These are phyloP conservation scores for Leishmania gerbilli DNA, from an alignment of 208 protist genomes.

Conservation along the genomic window DNA sequence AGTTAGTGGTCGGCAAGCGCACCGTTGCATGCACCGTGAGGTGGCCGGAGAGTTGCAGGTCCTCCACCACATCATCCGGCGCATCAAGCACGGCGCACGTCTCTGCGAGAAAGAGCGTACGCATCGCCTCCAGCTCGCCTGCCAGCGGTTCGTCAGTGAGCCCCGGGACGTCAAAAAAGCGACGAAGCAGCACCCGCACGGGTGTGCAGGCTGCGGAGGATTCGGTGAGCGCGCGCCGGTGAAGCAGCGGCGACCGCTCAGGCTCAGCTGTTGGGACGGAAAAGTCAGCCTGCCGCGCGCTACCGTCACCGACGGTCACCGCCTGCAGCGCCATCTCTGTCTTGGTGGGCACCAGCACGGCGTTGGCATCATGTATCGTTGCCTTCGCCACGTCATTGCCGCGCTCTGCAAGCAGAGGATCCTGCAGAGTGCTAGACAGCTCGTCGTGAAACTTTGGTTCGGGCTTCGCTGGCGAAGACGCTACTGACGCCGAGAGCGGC, in stretches of 20 bases:
- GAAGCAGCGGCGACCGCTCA: slow-evolving; percentile 3
- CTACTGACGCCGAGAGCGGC: not conserved
- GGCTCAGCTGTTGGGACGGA: not conserved
- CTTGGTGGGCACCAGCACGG: not conserved
- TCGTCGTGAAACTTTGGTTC: not conserved
- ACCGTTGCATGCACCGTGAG: slow-evolving; percentile 14
- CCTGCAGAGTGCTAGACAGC: slow-evolving; percentile 7
- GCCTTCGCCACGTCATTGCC: slow-evolving; percentile 8
- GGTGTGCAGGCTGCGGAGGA: not conserved
- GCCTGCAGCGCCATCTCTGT: not conserved
- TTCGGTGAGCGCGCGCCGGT: slow-evolving; percentile 10
- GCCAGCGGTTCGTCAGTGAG: slow-evolving; percentile 6
- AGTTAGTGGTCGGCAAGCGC: slow-evolving; percentile 1
- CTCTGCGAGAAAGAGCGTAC: slow-evolving; percentile 17
- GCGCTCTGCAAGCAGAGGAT: not conserved
- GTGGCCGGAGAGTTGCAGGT: slow-evolving; percentile 4
- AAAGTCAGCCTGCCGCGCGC: slow-evolving; percentile 8
- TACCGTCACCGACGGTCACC: slow-evolving; percentile 4
- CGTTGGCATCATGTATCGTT: not conserved
- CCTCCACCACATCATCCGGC: slow-evolving; percentile 6
- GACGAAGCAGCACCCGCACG: slow-evolving; percentile 11
- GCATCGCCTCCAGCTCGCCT: not conserved
- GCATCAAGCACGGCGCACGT: slow-evolving; percentile 20
- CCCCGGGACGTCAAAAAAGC: slow-evolving; percentile 13
- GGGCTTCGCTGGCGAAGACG: not conserved